Evolutionary conservation across 169 alveolate species (phyloP), one percentile per base, ranked within the genome.

Genomic region (Miamiensis avidus): DNA sequence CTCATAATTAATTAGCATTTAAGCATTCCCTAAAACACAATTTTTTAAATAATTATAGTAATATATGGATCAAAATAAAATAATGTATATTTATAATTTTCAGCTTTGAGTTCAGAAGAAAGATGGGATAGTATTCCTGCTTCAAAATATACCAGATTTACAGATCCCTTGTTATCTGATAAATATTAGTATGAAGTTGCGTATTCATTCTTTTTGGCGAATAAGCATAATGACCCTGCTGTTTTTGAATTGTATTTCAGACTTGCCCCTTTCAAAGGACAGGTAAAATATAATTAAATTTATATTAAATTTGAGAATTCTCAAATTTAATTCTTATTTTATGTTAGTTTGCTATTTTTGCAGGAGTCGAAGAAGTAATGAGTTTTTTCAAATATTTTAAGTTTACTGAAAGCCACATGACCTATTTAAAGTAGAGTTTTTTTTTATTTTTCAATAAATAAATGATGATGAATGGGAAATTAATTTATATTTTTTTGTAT

Each of bases 201-300:
- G 33, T 93, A 93, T 82, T 91, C 93, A 0, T 91, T 89, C 83
- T 93, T 93, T 88, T 81, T 89, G 65, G 87, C 81, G 28, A 79
- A 85, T 34, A 94, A 94, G 84, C 97, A 97, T 69, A 87, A 93
- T 49, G 96, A 95, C 31, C 89, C 81, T 32, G 94, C 98, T 4
- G 95, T 93, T 30, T 97, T 96, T 88, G 99, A 97, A 78, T 90
- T 92, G 25, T 95, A 91, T 85, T 96, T 95, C 88, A 91, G 98
- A 77, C 94, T 94, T 85, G 90, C 96, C 78, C 99, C 99, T 6
- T 97, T 97, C 89, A 90, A 95, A n/a, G 99, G 99, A 27, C 88
- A 94, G 49, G 84, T 79, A 49, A 49, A 31, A 6, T 6, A 73
- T 73, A 73, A 73, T 26, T 33, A 25, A 0, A 77, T 25, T 77